These are phyloP conservation scores for Fusarium piperis DNA, from an alignment of 2,329 filamentous ascomycete species.

Conservation along the genomic window DNA sequence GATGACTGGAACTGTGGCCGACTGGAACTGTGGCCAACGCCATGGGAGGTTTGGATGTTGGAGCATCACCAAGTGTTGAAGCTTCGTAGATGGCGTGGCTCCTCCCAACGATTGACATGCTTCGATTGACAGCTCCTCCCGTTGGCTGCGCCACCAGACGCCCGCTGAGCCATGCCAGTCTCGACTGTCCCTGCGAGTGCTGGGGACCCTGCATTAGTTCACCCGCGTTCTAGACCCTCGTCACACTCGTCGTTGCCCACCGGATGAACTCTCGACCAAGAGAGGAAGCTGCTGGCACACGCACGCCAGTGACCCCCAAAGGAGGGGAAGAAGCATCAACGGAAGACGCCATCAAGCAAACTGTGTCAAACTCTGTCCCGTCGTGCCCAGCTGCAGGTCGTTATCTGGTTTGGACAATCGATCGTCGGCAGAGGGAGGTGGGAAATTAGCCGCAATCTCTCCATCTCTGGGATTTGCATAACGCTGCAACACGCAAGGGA, in stretches of 20 bases:
- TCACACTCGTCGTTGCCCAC: background rate
- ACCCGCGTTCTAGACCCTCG: constrained; percentile 3
- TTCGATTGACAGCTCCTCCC: constrained; percentile 2
- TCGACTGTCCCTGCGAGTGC: background rate
- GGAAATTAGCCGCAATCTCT: constrained; percentile 18
- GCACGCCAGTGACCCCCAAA: background rate
- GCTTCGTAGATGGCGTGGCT: background rate
- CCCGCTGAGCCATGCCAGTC: constrained; percentile 6
- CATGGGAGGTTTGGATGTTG: background rate
- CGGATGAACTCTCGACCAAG: constrained; percentile 6
- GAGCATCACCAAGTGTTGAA: background rate
- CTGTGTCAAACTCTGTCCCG: background rate
- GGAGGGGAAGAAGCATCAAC: background rate
- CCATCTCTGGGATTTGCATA: background rate
- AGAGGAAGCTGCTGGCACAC: background rate
- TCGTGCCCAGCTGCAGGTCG: background rate
- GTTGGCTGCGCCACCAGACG: constrained; percentile 18
- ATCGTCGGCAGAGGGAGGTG: constrained; percentile 4
- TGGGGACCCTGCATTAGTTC: constrained; percentile 7
- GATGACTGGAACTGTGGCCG: background rate
- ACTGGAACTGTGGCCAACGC: background rate
- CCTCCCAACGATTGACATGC: background rate
- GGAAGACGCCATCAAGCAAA: constrained; percentile 7
- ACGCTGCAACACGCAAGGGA: background rate
- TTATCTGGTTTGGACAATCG: background rate